phyloP scores from a whole-genome alignment of 129 eudicot species.

The Oenanthe sinensis region DNA sequence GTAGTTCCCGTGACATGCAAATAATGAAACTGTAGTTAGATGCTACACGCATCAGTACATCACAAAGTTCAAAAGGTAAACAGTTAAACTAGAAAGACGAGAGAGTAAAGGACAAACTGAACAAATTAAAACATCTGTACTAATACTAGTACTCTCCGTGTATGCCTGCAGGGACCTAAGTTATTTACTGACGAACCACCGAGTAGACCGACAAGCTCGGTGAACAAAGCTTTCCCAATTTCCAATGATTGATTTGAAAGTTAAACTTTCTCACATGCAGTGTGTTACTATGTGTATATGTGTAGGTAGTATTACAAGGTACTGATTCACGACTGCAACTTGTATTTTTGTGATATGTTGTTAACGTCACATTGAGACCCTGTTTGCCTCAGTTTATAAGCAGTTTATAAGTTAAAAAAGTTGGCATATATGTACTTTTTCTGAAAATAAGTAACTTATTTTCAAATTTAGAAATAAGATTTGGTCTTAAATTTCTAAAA shows the following conservation, averaged over 20 bases:
- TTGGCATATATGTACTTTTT: no score
- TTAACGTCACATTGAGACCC: no score
- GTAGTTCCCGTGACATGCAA: slow-evolving; percentile 6
- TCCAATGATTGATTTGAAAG: not conserved
- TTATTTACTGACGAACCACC: not conserved
- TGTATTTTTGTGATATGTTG: no score
- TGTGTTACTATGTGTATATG: no score
- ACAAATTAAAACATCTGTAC: not conserved
- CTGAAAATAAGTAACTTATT: no score
- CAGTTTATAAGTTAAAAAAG: no score
- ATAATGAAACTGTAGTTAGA: not conserved
- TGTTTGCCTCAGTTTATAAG: no score
- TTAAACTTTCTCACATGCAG: not conserved
- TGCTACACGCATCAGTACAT: not conserved
- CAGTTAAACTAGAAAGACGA: not conserved
- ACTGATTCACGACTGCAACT: no score
- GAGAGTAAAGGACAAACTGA: not conserved
- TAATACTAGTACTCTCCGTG: not conserved
- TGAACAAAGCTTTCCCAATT: not conserved
- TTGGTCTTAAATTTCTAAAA: no score
- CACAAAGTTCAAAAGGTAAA: not conserved
- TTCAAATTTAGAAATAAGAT: no score
- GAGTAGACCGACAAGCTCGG: not conserved
- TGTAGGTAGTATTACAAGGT: no score
- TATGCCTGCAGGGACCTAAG: not conserved